Evolutionary conservation across 2,329 filamentous ascomycete species (phyloP), one percentile per base, ranked within the genome.

Genomic region (Sclerotinia subarctica): DNA sequence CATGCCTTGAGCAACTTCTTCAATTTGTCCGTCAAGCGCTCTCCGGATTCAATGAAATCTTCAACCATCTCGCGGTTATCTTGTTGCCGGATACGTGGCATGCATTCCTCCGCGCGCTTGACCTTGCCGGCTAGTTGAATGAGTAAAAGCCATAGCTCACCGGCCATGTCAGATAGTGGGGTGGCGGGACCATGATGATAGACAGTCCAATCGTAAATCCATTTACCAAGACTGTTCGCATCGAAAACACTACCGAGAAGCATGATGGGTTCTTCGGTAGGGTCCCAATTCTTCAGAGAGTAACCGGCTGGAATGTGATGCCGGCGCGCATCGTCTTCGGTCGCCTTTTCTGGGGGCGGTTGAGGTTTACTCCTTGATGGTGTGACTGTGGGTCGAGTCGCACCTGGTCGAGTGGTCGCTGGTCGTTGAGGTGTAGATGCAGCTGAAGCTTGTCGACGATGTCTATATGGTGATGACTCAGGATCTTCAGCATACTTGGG

Each of bases 171-270:
- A 65, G 93, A 88, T 76, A 97, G 92, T 63, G 93, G 92, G 15
- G 91, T 93, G 52, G 87, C 86, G 19, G 93, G 87, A 49, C 92
- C 92, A 73, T 96, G 89, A 78, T 90, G 89, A 82, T 92, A 97
- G 72, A 97, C 92, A 24, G 95, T 97, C 95, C 95, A 99, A 84
- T 98, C 95, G 80, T 97, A 99, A 77, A 99, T 96, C 95, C 95
- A 99, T 81, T 97, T 97, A 76, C 95, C 95, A 42, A 99, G 85
- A 35, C 93, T 97, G 85, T 98, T 97, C 77, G 94, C 92, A 78
- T 98, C 95, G 77, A 98, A 98, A 68, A 98, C 95, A 77, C 92
- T 96, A 63, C 95, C 95, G 29, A 98, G 85, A 35, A 99, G 86
- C 77, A 97, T 89, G 78, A 99, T 97, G 64, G 95, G 95, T 74